These are phyloP conservation scores for Blastobotrys parvus DNA, from an alignment of 805 yeast species.

Conservation along the genomic window DNA sequence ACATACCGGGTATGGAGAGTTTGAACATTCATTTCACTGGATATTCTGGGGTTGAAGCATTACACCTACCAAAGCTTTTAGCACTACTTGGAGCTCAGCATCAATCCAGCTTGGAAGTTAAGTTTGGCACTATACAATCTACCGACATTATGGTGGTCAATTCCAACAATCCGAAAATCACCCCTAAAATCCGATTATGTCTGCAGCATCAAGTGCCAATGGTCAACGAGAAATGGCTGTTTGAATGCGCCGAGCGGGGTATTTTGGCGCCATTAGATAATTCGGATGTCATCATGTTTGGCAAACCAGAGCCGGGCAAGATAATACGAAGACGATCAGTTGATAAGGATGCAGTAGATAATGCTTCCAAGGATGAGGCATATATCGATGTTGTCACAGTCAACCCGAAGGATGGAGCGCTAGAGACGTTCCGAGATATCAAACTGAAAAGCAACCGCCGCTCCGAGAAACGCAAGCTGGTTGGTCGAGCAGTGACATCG, in stretches of 20 bases:
- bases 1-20: conserved; percentile 21
- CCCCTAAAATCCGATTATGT: conserved; percentile 14
- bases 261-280: conserved; percentile 11
- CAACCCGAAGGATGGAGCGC: background rate
- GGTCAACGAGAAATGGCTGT: conserved; percentile 31
- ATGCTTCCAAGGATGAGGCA: background rate
- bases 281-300: background rate
- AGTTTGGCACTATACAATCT: conserved; percentile 26
- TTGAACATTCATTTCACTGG: conserved; percentile 53
- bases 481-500: conserved; percentile 6
- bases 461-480: background rate
- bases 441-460: background rate
- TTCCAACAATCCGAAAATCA: conserved; percentile 20
- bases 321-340: conserved; percentile 5
- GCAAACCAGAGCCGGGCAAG: background rate
- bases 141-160: conserved; percentile 47
- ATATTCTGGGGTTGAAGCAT: conserved; percentile 64
- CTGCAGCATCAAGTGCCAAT: conserved; percentile 31
- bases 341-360: background rate
- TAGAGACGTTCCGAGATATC: background rate
- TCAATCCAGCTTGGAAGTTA: conserved; percentile 34
- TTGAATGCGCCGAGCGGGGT: conserved; percentile 28
- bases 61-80: conserved; percentile 62
- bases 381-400: background rate
- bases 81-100: conserved; percentile 43